These are phyloP conservation scores for Apiospora malaysiana DNA, from an alignment of 2,329 filamentous ascomycete species.

Conservation along the genomic window DNA sequence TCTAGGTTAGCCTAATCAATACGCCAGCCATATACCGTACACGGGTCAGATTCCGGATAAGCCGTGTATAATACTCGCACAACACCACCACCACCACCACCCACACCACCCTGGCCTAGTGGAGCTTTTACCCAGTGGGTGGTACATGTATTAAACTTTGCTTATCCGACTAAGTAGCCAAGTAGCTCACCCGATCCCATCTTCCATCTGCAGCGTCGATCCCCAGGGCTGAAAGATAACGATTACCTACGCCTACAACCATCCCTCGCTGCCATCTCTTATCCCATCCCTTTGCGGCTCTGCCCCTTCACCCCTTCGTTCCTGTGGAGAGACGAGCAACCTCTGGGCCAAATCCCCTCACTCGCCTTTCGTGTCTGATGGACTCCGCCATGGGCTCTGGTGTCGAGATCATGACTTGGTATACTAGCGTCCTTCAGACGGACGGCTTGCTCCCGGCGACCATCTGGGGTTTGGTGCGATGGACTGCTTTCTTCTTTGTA, in stretches of 20 bases:
- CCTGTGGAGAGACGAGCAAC: background rate
- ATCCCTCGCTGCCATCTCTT: background rate
- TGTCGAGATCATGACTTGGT: conserved; percentile 30
- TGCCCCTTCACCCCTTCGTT: background rate
- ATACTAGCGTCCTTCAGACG: conserved; percentile 31
- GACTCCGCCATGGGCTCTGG: conserved; percentile 15
- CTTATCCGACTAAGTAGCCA: background rate
- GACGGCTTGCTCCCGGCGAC: conserved; percentile 26
- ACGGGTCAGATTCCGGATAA: background rate
- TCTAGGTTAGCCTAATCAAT: too few relatives aligned
- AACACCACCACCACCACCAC: too few relatives aligned
- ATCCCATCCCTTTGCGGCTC: background rate
- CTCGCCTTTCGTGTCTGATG: background rate
- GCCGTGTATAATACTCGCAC: too few relatives aligned
- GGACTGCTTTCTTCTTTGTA: conserved; percentile 43
- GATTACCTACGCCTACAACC: background rate
- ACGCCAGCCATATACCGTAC: too few relatives aligned
- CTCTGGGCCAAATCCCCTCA: background rate
- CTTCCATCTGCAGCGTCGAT: conserved; percentile 4
- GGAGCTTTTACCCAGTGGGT: too few relatives aligned
- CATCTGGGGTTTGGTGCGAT: conserved; percentile 37
- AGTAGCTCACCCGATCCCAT: conserved; percentile 3
- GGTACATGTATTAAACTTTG: too few relatives aligned
- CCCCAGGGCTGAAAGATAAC: background rate
- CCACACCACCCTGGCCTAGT: too few relatives aligned